Base-by-base conservation (phyloP, 2,329 filamentous ascomycete genomes). In the Westerdykella sp. region DNA sequence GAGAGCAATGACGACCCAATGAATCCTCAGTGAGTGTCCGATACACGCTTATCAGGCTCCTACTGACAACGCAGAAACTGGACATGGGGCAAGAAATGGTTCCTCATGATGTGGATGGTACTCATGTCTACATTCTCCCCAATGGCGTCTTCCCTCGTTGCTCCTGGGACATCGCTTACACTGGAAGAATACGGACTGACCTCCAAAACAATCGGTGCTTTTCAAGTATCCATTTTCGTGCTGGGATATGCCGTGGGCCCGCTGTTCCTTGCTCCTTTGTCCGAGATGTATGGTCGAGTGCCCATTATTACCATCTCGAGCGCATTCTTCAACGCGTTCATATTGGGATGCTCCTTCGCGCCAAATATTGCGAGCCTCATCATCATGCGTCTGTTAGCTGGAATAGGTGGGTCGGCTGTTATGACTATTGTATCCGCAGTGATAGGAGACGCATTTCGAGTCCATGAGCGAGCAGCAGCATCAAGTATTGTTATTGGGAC, bases 41-140 rank as follows among this genome's bases (percentile, higher is more conserved):
- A 21, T 21, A 21, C 18, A 21, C 30, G 6, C 6, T 4, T 30
- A 25, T 15, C 23, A 14, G 7, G 5, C 18, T 37, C 16, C 12
- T 22, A 12, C n/a, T 30, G 22, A 36, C n/a, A 18, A 15, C 16
- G 11, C 16, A 69, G 69, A 47, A 71, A 71, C 44, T 71, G 69
- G 69, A 50, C 51, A 4, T 55, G 53, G 37, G 55, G 54, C 32
- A 55, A 58, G 42, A 69, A 51, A 48, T 71, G 69, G 69, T 46
- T 57, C 15, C 62, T 65, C 0, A 70, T 69, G 5, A 50, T 68
- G 39, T 63, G 67, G 23, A 65, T 72, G 5, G 65, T 45, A 1
- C 28, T 40, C 12, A 59, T 56, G 43, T 57, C 54, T 1, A 62
- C 60, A 25, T 51, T 61, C 32, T 58, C 54, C n/a, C 59, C 59